Conservation (phyloP, 2,329 filamentous ascomycete genomes). For the Iodosphaeria phyllophila region DNA sequence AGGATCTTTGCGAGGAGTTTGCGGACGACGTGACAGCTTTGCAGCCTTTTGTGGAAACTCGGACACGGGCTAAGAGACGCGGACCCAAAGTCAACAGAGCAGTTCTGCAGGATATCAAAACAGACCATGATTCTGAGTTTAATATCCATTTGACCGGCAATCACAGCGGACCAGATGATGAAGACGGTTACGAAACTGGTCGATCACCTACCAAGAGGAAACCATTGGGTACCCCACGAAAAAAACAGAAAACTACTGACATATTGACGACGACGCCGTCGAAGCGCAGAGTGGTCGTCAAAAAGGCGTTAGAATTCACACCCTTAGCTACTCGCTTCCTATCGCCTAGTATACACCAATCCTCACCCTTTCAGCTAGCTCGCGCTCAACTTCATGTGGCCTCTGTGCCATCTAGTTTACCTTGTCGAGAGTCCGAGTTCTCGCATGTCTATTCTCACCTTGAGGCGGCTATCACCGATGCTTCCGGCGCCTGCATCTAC, state of each 20-base stretch:
- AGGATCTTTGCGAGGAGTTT: conserved; percentile 56
- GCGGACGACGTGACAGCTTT: conserved; percentile 46
- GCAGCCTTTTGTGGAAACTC: conserved; percentile 45
- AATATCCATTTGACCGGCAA: no score
- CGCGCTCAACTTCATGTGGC: conserved; percentile 83
- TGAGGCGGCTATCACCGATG: conserved; percentile 83
- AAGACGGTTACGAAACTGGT: conserved; percentile 14
- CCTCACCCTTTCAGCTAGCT: conserved; percentile 82
- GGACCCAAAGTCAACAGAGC: conserved; percentile 10
- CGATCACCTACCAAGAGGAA: conserved; percentile 41
- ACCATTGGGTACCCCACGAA: conserved; percentile 37
- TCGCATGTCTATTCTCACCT: conserved; percentile 82
- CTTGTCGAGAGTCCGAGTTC: conserved; percentile 86
- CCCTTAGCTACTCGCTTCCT: conserved; percentile 79
- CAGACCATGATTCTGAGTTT: conserved; percentile 8
- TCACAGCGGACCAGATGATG: no score
- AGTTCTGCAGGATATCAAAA: conserved; percentile 7
- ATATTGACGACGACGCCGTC: conserved; percentile 24
- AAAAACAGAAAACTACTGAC: conserved; percentile 31
- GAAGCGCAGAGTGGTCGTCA: conserved; percentile 42
- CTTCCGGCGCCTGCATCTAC: conserved; percentile 90
- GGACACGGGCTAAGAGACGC: conserved; percentile 55
- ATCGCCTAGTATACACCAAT: conserved; percentile 53
- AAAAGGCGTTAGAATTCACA: conserved; percentile 87
- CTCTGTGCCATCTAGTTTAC: conserved; percentile 72